Percentiles rank a stretch among this genome's conserved stretches.
phyloP scores from a whole-genome alignment of 495 filamentous ascomycete genomes.

The Penicillium longicatenatum region DNA sequence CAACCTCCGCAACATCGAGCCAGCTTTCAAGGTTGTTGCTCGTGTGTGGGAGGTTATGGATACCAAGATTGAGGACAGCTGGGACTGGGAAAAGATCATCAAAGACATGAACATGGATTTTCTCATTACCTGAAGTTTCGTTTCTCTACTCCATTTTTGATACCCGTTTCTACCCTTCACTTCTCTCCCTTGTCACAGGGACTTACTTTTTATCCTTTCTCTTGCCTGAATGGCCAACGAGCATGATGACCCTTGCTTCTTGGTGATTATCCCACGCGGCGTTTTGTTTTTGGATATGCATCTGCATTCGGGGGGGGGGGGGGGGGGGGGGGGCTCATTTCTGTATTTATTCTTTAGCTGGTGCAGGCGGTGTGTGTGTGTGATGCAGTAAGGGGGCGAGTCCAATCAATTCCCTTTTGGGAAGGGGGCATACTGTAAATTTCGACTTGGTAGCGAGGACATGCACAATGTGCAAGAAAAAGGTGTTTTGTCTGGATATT shows the following conservation, averaged over 20 bases:
- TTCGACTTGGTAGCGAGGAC: background rate
- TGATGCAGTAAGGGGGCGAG: constrained; percentile 4
- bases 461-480: background rate
- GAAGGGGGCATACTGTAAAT: background rate
- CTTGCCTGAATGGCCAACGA: constrained; percentile 9
- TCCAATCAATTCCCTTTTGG: background rate
- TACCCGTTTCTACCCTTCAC: constrained; percentile 14
- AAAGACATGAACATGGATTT: constrained; percentile 79
- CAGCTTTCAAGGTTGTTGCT: constrained; percentile 73
- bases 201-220: constrained; percentile 9
- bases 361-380: constrained; percentile 5
- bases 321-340: constrained; percentile 9
- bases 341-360: constrained; percentile 8
- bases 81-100: constrained; percentile 91
- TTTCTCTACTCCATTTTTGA: constrained; percentile 18
- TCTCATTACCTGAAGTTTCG: constrained; percentile 60
- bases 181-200: background rate
- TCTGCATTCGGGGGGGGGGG: constrained; percentile 21
- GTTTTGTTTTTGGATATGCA: constrained; percentile 21
- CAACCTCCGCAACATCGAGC: constrained; percentile 77
- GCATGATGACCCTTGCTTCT: constrained; percentile 22
- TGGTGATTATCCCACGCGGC: constrained; percentile 26
- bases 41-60: constrained; percentile 85
- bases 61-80: constrained; percentile 67
- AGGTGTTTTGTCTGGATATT: background rate